These are phyloP conservation scores for Neurospora sp. DNA, from an alignment of 495 filamentous ascomycete genomes.

Conservation along the genomic window DNA sequence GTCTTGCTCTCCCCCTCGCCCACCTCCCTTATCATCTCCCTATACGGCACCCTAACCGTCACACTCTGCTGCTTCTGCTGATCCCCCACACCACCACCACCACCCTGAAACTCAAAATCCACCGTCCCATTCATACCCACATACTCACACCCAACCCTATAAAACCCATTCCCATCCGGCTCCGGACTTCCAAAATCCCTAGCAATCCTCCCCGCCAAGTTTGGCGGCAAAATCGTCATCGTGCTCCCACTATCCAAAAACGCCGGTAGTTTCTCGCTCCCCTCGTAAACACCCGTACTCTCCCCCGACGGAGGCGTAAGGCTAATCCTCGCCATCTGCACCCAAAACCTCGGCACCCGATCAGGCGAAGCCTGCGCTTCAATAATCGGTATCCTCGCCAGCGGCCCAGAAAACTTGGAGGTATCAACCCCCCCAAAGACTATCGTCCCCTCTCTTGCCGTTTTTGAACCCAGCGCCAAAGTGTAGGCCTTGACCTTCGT, in stretches of 20 bases:
- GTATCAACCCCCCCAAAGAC: conserved; percentile 91
- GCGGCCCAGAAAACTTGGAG: conserved; percentile 63
- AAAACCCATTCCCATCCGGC: conserved; percentile 42
- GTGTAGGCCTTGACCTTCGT: conserved; percentile 38
- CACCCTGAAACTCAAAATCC: conserved; percentile 60
- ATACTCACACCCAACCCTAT: conserved; percentile 61
- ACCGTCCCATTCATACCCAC: conserved; percentile 53
- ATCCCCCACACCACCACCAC: background rate
- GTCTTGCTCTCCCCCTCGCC: conserved; percentile 38
- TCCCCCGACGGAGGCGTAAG: conserved; percentile 35
- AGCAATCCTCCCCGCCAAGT: conserved; percentile 52
- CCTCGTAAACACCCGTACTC: conserved; percentile 32
- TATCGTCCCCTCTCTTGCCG: conserved; percentile 55
- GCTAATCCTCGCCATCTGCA: conserved; percentile 52
- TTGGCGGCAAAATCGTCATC: conserved; percentile 73
- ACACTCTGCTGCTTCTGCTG: conserved; percentile 29
- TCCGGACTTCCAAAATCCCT: conserved; percentile 51
- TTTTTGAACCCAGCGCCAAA: conserved; percentile 37
- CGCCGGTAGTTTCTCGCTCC: conserved; percentile 45
- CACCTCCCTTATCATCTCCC: conserved; percentile 40
- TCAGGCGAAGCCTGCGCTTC: conserved; percentile 33
- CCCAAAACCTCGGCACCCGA: conserved; percentile 38
- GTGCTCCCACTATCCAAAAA: conserved; percentile 85
- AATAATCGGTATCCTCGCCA: conserved; percentile 60
- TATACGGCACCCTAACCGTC: conserved; percentile 52